These are phyloP conservation scores for Coemansia sp. DNA, from an alignment of 192 early-diverging fungal genomes.

Conservation along the genomic window DNA sequence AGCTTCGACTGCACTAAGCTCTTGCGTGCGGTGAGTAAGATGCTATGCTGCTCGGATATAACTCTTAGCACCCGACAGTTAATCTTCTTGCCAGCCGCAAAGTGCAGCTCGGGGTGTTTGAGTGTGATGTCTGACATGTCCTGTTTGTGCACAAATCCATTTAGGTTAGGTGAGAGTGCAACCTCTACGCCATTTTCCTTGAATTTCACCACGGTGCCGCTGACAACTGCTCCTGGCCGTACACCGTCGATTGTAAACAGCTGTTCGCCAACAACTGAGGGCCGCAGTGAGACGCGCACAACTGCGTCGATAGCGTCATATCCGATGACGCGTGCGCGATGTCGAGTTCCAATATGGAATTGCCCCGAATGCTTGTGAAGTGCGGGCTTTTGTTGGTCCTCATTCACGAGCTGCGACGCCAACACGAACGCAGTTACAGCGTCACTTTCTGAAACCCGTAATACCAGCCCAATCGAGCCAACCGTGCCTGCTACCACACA, in stretches of 20 bases:
- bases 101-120: slow-evolving; percentile 64
- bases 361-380: slow-evolving; percentile 51
- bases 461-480: slow-evolving; percentile 60
- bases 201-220: slow-evolving; percentile 54
- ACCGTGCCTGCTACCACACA: slow-evolving; percentile 64
- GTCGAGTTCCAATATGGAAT: slow-evolving; percentile 65
- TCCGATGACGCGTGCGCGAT: slow-evolving; percentile 76
- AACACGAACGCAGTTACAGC: slow-evolving; percentile 27
- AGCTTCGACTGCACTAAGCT: slow-evolving; percentile 69
- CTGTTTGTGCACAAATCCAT: slow-evolving; percentile 65
- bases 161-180: slow-evolving; percentile 59
- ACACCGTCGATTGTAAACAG: slow-evolving; percentile 72
- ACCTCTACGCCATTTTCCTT: slow-evolving; percentile 60
- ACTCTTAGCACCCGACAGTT: slow-evolving; percentile 71
- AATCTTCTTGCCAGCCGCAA: slow-evolving; percentile 70
- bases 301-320: slow-evolving; percentile 76
- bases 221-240: slow-evolving; percentile 22
- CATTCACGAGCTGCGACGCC: slow-evolving; percentile 71
- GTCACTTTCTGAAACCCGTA: slow-evolving; percentile 52
- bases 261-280: slow-evolving; percentile 64
- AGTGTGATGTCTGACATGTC: slow-evolving; percentile 77
- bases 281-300: slow-evolving; percentile 70
- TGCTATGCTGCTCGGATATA: slow-evolving; percentile 55
- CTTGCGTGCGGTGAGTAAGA: slow-evolving; percentile 76
- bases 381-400: slow-evolving; percentile 54